phyloP scores from a whole-genome alignment of 805 yeast species.

The Scheffersomyces coipomensis region DNA sequence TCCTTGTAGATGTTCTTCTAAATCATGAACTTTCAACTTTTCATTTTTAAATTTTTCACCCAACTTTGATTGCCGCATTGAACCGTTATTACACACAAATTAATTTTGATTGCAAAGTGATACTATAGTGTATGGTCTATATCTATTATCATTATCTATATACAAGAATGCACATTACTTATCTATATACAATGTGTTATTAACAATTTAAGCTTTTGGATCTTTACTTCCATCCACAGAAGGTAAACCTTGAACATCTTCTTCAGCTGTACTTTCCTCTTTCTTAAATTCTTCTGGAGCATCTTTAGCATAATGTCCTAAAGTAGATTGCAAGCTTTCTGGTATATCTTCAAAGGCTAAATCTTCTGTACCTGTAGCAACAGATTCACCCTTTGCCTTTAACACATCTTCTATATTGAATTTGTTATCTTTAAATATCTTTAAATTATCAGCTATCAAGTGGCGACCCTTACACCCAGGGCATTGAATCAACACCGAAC shows the following conservation, averaged over 20 bases:
- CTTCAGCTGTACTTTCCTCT: background rate
- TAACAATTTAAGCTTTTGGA: background rate
- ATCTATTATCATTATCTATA: no score
- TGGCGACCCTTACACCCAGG: conserved; percentile 90
- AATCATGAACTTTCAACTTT: no score
- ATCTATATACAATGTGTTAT: no score
- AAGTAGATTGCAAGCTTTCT: conserved; percentile 44
- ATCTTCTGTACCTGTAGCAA: conserved; percentile 59
- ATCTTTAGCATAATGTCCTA: conserved; percentile 70
- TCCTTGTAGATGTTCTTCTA: no score
- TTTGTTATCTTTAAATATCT: conserved; percentile 75
- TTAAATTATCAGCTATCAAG: conserved; percentile 72
- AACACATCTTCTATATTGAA: conserved; percentile 80
- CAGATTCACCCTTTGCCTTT: conserved; percentile 71
- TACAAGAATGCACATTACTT: no score
- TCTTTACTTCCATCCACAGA: conserved; percentile 1
- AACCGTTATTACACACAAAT: no score
- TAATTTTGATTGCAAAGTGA: no score
- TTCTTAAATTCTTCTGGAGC: conserved; percentile 48
- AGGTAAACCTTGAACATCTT: conserved; percentile 7
- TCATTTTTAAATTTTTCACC: no score
- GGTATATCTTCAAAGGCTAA: conserved; percentile 70
- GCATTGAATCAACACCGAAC: conserved; percentile 86
- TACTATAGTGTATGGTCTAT: no score
- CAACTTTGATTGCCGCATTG: no score